Evolutionary conservation across 257 asterid genomes (phyloP), one percentile per base, ranked within the genome.

Genomic region (Solanum sitiens): DNA sequence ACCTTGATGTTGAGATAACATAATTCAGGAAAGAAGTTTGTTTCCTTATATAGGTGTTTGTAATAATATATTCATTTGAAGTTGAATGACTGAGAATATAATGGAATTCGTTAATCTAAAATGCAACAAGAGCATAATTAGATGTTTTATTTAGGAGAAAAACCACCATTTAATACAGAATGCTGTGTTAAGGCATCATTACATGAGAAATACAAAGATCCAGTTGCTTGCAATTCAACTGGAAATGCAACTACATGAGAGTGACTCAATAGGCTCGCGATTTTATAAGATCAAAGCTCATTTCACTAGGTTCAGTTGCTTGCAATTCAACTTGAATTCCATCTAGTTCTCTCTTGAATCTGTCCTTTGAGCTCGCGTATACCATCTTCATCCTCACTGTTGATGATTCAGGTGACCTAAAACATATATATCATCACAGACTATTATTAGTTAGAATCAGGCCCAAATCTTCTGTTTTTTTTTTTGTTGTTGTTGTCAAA

Each of bases 211-310:
- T 30, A 80, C 68, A 47, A 13, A 16, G 68, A 80, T 27, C 84
- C 37, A 35, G 7, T 35, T 35, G 37, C 37, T 35, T 35, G 37
- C 37, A 27, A 27, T 27, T 27, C 30, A 27, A 37, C 53, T 20
- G 30, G 82, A 74, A 20, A 74, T 74, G n/a, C 50, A 74, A 61
- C 6, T 73, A 84, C 84, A 70, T 90, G 33, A 65, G 83, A 93
- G 88, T 5, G 76, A 61, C 67, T 91, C 86, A 94, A 18, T 47
- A 47, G 56, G 56, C 56, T 13, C 56, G 56, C 18, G 56, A 47
- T 47, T 47, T 47, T 4, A 47, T 47, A 47, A 47, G 56, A 47
- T 47, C 56, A 13, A 47, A 47, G 56, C 56, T 47, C 56, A 47
- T 47, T 47, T 47, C 56, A 47, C 7, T 47, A 47, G 56, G 56